Evolutionary conservation across 2,329 filamentous ascomycete species (phyloP).

Genomic region (Sporothrix pallida): DNA sequence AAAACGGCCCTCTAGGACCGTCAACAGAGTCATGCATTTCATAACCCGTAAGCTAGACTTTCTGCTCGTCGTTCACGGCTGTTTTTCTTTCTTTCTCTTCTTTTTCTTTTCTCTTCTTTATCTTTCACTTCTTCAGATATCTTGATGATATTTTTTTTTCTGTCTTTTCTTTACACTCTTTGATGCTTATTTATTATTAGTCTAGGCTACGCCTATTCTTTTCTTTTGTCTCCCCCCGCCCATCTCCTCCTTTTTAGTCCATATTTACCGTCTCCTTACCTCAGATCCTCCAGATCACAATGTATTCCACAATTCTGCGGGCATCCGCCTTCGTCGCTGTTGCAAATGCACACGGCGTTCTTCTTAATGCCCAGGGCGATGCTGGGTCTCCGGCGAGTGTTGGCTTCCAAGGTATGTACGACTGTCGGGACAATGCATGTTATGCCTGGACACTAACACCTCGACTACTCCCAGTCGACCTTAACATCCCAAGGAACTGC

Average conservation of each 20-base stretch:
- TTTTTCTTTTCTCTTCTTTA: background rate
- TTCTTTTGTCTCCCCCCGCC: background rate
- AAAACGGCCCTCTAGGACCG: background rate
- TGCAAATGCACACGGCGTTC: conserved; percentile 37
- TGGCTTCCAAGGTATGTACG: conserved; percentile 36
- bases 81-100: background rate
- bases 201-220: background rate
- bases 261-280: too few species aligned
- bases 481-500: conserved; percentile 51
- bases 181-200: too few species aligned
- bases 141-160: too few species aligned
- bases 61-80: too few species aligned
- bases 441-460: background rate
- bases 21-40: background rate
- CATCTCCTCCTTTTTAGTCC: too few species aligned
- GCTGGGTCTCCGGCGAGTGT: conserved; percentile 35
- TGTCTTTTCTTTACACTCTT: too few species aligned
- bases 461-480: conserved; percentile 50
- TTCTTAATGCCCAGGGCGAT: conserved; percentile 36
- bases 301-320: conserved; percentile 29
- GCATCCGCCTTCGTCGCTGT: conserved; percentile 33
- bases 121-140: too few species aligned
- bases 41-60: background rate
- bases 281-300: background rate
- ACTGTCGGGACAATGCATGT: too few species aligned